Base-by-base conservation (phyloP, 768 basidiomycete genomes). In the Trametes meyenii region DNA sequence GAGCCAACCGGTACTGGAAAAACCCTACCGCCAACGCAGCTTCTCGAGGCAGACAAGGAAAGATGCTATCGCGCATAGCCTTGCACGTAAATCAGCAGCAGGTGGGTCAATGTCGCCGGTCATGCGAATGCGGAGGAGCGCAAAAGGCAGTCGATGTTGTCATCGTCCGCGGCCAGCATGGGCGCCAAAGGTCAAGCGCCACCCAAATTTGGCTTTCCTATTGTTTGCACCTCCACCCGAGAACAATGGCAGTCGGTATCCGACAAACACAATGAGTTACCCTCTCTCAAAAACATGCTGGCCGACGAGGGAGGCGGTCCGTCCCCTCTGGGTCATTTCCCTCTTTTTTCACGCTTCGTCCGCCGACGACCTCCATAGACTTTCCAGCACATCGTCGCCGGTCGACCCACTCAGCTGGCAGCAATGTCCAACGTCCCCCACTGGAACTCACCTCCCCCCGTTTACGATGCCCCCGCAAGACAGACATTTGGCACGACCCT, bases 391-490 rank as follows among this genome's bases (percentile, higher is more conserved):
- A 14, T 57, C 58, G 71, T 72, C 72, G 72, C 72, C 63, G 72
- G 72, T 58, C 72, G 71, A 73, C 70, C 51, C 54, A 53, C 57
- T 50, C 62, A 51, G 51, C 58, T 68, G 51, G 61, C 61, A 63
- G 51, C 58, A 67, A 72, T 74, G 69, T 64, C 70, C 59, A 67
- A 77, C 56, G 52, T 72, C 55, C 62, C 65, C 49, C 66, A 67
- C 62, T 68, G 68, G 58, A 67, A 66, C 61, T 70, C 77, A 2
- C 83, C 84, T 33, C 83, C 86, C 35, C 83, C 85, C 51, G 77
- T 77, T 69, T 85, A 87, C 77, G 84, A 84, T 78, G 71, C 80
- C 77, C 75, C 66, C 72, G 81, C 80, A 33, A 70, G 71, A 26
- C 44, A 55, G 17, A 55, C 49, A 16, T 59, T 26, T 16, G 49